These are phyloP conservation scores for Ricinus communis DNA, from an alignment of 345 rosid genomes.

Conservation along the genomic window DNA sequence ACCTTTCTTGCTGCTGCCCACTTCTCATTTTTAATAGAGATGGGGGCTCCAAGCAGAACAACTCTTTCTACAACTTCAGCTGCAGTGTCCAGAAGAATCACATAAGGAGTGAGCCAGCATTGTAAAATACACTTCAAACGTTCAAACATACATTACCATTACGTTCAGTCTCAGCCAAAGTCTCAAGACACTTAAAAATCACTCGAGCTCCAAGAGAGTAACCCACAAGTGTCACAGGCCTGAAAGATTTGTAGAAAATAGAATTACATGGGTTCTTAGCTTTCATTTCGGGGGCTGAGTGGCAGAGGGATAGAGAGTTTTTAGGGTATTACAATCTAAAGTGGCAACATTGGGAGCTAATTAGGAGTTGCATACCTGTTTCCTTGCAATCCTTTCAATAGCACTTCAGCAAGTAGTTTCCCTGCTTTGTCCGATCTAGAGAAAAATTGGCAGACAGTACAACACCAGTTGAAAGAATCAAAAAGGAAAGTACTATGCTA, in stretches of 20 bases:
- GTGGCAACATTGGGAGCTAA: conserved; percentile 6
- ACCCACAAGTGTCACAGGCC: conserved; percentile 93
- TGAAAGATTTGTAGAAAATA: conserved; percentile 28
- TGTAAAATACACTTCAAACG: neutral
- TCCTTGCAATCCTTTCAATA: conserved; percentile 87
- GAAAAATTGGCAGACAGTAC: conserved; percentile 25
- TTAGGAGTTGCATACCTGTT: conserved; percentile 55
- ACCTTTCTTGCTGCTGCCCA: conserved; percentile 94
- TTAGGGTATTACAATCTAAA: conserved; percentile 1
- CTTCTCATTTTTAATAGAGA: conserved; percentile 73
- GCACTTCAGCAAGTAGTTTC: conserved; percentile 80
- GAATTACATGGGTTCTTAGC: neutral
- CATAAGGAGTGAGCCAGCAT: conserved; percentile 17
- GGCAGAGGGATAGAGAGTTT: neutral
- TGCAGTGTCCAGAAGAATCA: conserved; percentile 29
- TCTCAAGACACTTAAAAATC: conserved; percentile 84
- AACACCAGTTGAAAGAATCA: conserved; percentile 5
- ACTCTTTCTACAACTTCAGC: conserved; percentile 94
- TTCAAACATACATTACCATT: conserved; percentile 45
- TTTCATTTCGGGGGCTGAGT: neutral
- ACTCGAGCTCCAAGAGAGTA: conserved; percentile 93
- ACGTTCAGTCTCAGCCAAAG: conserved; percentile 75
- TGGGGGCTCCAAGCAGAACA: conserved; percentile 91
- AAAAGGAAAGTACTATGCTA: neutral
- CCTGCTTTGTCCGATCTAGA: conserved; percentile 91